A percentile compares a stretch with the other conserved stretches of the same genome.
phyloP scores from a whole-genome alignment of 1,284 basidiomycete genomes.

The Rhodotorula glutinis region DNA sequence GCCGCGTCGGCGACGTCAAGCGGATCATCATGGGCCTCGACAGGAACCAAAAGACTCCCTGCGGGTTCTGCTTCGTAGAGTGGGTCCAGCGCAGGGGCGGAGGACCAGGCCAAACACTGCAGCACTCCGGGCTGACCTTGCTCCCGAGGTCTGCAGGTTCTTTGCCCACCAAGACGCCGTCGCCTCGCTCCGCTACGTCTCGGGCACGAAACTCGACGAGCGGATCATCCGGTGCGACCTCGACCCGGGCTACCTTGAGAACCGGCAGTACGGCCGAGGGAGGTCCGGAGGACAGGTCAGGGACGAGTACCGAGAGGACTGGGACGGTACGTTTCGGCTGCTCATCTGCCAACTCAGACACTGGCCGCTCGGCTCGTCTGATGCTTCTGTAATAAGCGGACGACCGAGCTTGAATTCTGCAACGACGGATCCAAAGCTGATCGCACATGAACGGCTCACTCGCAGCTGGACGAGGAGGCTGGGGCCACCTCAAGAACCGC shows the following conservation, averaged over 20 bases:
- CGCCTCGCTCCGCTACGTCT: slow-evolving; percentile 87
- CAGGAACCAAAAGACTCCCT: slow-evolving; percentile 94
- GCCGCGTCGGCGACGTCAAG: slow-evolving; percentile 88
- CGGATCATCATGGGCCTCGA: slow-evolving; percentile 99
- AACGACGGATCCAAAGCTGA: too few species aligned
- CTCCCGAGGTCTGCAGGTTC: slow-evolving; percentile 55
- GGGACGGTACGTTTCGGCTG: slow-evolving; percentile 48
- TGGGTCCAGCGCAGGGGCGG: slow-evolving; percentile 26
- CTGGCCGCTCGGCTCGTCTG: background rate
- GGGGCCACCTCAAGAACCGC: slow-evolving; percentile 66
- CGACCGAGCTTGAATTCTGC: too few species aligned
- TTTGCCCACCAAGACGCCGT: slow-evolving; percentile 94
- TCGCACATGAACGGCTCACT: slow-evolving; percentile 53
- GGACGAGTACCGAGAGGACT: slow-evolving; percentile 96
- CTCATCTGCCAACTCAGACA: background rate
- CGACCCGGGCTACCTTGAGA: slow-evolving; percentile 96
- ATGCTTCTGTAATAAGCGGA: background rate
- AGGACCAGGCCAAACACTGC: too few species aligned
- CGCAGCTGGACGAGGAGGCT: slow-evolving; percentile 61
- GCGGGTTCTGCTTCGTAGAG: slow-evolving; percentile 99
- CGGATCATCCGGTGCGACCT: slow-evolving; percentile 97
- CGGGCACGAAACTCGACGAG: slow-evolving; percentile 98
- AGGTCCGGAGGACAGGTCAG: slow-evolving; percentile 92
- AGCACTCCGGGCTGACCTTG: background rate
- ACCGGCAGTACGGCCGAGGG: slow-evolving; percentile 93